Evolutionary conservation across 176 grass and related monocot genomes (phyloP).

Genomic region (Rhynchospora tenuis): DNA sequence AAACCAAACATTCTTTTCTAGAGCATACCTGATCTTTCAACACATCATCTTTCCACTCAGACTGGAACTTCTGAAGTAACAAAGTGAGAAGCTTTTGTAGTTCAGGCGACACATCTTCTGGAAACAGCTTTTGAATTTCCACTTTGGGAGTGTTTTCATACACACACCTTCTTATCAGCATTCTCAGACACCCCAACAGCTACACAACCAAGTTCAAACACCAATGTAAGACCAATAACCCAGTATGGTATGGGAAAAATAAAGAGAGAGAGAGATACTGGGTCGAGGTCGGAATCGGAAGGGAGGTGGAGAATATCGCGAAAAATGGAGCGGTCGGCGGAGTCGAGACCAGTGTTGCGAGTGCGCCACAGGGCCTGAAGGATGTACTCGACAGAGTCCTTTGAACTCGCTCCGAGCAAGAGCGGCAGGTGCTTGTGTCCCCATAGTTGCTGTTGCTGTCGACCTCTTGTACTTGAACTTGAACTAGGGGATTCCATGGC

Average conservation of each 20-base stretch:
- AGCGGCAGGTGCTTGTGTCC: constrained; percentile 57
- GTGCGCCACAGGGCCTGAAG: constrained; percentile 94
- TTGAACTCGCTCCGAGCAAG: constrained; percentile 58
- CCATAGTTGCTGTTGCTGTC: constrained; percentile 40
- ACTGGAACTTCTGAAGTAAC: constrained; percentile 88
- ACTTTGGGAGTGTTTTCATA: constrained; percentile 46
- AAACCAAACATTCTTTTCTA: background rate
- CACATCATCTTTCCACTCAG: constrained; percentile 60
- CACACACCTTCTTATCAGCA: constrained; percentile 62
- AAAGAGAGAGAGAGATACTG: constrained; percentile 20
- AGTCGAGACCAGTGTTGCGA: constrained; percentile 79
- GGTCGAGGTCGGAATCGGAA: constrained; percentile 71
- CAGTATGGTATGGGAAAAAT: background rate
- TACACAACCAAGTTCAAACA: constrained; percentile 20
- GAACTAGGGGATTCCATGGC: background rate
- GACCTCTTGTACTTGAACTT: too few relatives aligned
- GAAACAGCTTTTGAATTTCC: constrained; percentile 70
- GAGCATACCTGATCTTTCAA: constrained; percentile 56
- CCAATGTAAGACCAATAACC: background rate
- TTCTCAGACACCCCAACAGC: constrained; percentile 81
- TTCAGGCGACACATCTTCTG: constrained; percentile 51
- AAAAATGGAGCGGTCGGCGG: constrained; percentile 70
- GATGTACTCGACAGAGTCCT: constrained; percentile 89
- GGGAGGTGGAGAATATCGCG: constrained; percentile 64
- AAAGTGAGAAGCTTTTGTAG: constrained; percentile 71